These are phyloP conservation scores for Ulmus americana DNA, from an alignment of 331 rosid genomes.

Conservation along the genomic window DNA sequence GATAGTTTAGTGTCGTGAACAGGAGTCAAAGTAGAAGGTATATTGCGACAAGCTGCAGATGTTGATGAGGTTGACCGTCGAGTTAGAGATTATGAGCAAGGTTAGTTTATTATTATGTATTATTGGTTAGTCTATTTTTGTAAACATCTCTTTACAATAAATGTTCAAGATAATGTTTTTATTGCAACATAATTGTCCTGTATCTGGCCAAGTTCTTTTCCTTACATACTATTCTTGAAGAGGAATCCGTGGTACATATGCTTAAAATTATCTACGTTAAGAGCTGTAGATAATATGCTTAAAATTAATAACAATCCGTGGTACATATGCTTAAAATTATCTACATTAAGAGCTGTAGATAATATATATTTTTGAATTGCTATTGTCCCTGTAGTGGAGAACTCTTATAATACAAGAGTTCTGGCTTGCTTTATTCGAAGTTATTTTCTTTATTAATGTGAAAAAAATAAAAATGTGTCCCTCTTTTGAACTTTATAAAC, in stretches of 20 bases:
- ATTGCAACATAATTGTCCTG: constrained; percentile 9
- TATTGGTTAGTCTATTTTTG: too few species aligned
- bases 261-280: neutral
- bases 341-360: constrained; percentile 3
- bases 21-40: constrained; percentile 90
- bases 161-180: neutral
- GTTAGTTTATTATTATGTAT: constrained; percentile 30
- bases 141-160: too few species aligned
- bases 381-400: neutral
- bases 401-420: neutral
- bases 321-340: constrained; percentile 8
- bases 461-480: neutral
- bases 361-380: neutral
- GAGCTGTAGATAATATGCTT: constrained; percentile 4
- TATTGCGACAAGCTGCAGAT: constrained; percentile 95
- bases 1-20: constrained; percentile 18
- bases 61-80: constrained; percentile 92
- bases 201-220: constrained; percentile 13
- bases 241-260: constrained; percentile 1
- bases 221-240: too few species aligned
- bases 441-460: neutral
- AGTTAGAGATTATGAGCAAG: constrained; percentile 80
- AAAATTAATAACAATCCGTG: neutral
- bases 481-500: neutral
- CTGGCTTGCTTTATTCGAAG: neutral